Percentiles rank a stretch among this genome's conserved stretches.
These are phyloP conservation scores for Blepharisma undulans DNA, from an alignment of 169 alveolate species.

Conservation along the genomic window DNA sequence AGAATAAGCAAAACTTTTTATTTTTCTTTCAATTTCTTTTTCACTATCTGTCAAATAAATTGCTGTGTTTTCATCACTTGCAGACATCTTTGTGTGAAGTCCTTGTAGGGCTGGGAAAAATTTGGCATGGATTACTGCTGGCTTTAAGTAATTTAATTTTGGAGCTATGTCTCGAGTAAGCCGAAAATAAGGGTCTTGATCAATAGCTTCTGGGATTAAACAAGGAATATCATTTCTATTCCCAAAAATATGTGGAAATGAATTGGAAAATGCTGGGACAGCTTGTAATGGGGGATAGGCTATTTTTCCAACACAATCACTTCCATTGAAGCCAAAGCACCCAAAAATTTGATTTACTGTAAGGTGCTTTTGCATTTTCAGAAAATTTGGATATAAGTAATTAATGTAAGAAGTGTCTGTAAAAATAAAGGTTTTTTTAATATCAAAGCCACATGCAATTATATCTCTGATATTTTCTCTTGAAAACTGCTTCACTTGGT, in stretches of 20 bases:
- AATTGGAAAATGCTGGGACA: constrained; percentile 94
- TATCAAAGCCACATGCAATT: constrained; percentile 98
- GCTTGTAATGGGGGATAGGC: constrained; percentile 98
- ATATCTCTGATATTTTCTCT: constrained; percentile 98
- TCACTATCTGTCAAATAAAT: constrained; percentile 95
- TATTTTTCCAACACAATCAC: constrained; percentile 93
- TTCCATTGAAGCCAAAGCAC: constrained; percentile 92
- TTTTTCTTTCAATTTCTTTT: constrained; percentile 91
- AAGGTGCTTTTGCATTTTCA: constrained; percentile 93
- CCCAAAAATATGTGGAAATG: constrained; percentile 94
- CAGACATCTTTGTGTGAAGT: constrained; percentile 91
- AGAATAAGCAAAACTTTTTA: constrained; percentile 95
- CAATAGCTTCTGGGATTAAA: constrained; percentile 98
- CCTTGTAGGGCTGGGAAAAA: constrained; percentile 99
- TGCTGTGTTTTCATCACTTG: constrained; percentile 82
- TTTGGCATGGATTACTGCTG: constrained; percentile 93
- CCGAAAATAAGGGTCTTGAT: constrained; percentile 99
- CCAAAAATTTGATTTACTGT: constrained; percentile 93
- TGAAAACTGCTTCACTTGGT: constrained; percentile 87
- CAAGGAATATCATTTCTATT: constrained; percentile 89
- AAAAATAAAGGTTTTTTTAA: constrained; percentile 97
- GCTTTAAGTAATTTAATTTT: constrained; percentile 92
- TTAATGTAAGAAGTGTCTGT: constrained; percentile 90
- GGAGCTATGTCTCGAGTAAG: constrained; percentile 97
- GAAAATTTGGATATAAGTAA: constrained; percentile 90